A percentile compares a stretch with the other conserved stretches of the same genome.
Conservation (phyloP, 83 land plant genomes). For the Thuja plicata region DNA sequence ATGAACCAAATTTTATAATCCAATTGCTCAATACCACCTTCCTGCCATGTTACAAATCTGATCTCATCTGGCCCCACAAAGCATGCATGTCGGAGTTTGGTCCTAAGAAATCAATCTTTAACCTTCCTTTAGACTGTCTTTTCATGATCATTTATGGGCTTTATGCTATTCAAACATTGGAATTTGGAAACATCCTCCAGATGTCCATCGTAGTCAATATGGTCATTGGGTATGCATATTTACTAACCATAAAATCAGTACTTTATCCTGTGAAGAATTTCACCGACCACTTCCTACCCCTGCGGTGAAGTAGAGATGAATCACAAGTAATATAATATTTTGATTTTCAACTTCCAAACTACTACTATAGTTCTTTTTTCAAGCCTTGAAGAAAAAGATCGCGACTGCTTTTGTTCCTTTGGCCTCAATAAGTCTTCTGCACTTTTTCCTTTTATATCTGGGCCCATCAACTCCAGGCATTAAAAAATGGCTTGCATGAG, state of each 20-base stretch:
- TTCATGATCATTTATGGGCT: neutral
- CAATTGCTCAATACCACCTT: neutral
- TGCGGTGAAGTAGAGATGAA: neutral
- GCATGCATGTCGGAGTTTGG: neutral
- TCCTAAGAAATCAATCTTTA: neutral
- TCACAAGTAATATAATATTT: neutral
- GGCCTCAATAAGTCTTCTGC: neutral
- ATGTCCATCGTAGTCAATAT: neutral
- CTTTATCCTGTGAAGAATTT: slow-evolving; percentile 1
- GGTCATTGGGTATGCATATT: neutral
- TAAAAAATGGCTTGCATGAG: too few relatives aligned
- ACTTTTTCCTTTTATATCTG: neutral
- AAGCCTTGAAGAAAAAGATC: too few relatives aligned
- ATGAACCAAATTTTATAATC: neutral
- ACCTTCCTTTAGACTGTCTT: neutral
- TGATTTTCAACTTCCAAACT: neutral
- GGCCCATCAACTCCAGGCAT: neutral
- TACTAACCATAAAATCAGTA: neutral
- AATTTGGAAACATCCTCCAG: neutral
- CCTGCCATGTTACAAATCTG: slow-evolving; percentile 13
- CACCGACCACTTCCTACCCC: neutral
- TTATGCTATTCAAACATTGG: neutral
- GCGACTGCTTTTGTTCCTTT: too few relatives aligned
- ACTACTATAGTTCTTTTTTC: neutral
- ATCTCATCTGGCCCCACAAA: slow-evolving; percentile 12